These are phyloP conservation scores for Halteria grandinella DNA, from an alignment of 73 alveolate genomes.

Conservation along the genomic window DNA sequence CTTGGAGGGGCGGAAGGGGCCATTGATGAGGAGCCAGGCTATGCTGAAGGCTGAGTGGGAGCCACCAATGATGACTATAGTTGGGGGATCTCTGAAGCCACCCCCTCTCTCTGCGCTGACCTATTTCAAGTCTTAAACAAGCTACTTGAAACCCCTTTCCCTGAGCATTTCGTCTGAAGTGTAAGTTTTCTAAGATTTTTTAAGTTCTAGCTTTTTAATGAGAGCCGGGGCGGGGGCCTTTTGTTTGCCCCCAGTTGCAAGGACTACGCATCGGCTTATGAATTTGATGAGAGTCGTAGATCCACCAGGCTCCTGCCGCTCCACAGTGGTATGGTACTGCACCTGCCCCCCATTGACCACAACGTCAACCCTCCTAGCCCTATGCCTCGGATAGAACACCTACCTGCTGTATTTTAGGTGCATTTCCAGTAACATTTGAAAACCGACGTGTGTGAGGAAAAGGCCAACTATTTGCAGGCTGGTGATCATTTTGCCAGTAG, in stretches of 20 bases:
- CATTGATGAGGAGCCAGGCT: slow-evolving; percentile 48
- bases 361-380: too few species aligned
- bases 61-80: slow-evolving; percentile 60
- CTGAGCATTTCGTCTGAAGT: slow-evolving; percentile 31
- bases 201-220: too few species aligned
- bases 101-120: not conserved
- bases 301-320: too few species aligned
- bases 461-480: slow-evolving; percentile 28
- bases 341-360: too few species aligned
- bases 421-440: slow-evolving; percentile 27
- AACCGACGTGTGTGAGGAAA: slow-evolving; percentile 41
- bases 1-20: too few species aligned
- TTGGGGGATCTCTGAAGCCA: too few species aligned
- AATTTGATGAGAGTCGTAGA: too few species aligned
- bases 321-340: too few species aligned
- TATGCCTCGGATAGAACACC: slow-evolving; percentile 38
- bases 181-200: too few species aligned
- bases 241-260: too few species aligned
- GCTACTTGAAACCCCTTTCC: slow-evolving; percentile 9
- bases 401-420: slow-evolving; percentile 1
- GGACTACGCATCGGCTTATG: too few species aligned
- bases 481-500: slow-evolving; percentile 13
- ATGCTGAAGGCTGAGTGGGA: slow-evolving; percentile 67
- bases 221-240: too few species aligned
- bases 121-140: not conserved